These are phyloP conservation scores for Zymoseptoria crescenta DNA, from an alignment of 2,329 filamentous ascomycete species.

Conservation along the genomic window DNA sequence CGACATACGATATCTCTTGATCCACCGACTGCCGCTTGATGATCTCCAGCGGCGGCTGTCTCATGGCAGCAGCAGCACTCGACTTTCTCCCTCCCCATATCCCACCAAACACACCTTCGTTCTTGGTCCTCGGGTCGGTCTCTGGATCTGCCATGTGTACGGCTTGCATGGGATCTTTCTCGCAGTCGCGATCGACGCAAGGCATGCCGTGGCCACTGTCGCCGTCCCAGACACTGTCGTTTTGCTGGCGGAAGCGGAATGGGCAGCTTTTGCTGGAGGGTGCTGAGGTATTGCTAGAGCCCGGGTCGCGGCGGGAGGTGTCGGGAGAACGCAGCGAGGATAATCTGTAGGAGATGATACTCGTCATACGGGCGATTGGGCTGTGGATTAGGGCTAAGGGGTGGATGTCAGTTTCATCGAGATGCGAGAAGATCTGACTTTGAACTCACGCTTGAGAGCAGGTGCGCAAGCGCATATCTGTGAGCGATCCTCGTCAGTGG, in stretches of 20 bases:
- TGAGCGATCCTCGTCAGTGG: conserved; percentile 1
- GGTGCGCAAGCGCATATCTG: conserved; percentile 34
- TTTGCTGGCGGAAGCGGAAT: conserved; percentile 7
- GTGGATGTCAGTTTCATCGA: not conserved
- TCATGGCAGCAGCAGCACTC: not conserved
- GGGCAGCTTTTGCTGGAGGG: not conserved
- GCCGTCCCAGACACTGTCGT: conserved; percentile 12
- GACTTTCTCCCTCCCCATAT: not conserved
- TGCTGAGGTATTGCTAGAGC: conserved; percentile 5
- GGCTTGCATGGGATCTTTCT: not conserved
- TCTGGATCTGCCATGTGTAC: not conserved
- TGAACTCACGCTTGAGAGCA: conserved; percentile 24
- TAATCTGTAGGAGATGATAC: conserved; percentile 16
- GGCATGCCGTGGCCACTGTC: conserved; percentile 12
- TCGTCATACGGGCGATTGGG: conserved; percentile 14
- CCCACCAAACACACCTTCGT: not conserved
- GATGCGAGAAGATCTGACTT: not conserved
- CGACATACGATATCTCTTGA: conserved; percentile 12
- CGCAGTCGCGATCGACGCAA: not conserved
- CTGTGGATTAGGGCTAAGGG: conserved; percentile 20
- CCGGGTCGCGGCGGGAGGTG: not conserved
- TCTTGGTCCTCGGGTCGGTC: not conserved
- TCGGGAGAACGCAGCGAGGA: conserved; percentile 7
- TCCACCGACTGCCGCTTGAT: conserved; percentile 16
- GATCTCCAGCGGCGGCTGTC: conserved; percentile 11